Conservation (phyloP, 2,329 filamentous ascomycete species). For the Fusarium sp. region DNA sequence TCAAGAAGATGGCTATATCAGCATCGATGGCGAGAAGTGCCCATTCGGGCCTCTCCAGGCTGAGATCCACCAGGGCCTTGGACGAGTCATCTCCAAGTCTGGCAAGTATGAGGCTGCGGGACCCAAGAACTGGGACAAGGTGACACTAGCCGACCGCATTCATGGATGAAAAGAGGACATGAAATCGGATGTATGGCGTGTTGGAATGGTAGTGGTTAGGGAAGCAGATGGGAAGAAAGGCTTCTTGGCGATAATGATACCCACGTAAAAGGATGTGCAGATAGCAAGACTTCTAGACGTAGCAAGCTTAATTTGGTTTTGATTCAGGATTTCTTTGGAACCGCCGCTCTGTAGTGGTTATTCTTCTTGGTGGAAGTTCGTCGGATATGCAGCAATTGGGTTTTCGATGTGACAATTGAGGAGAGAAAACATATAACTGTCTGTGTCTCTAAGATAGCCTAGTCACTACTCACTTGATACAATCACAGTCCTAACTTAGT, state of each 20-base stretch:
- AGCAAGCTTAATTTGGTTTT: neutral
- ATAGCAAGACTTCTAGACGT: constrained; percentile 4
- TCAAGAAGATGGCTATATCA: constrained; percentile 83
- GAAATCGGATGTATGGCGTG: neutral
- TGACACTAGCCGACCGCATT: constrained; percentile 47
- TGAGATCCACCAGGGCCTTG: constrained; percentile 85
- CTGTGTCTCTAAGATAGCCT: no score
- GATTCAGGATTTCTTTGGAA: neutral
- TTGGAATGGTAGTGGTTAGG: neutral
- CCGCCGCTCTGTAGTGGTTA: no score
- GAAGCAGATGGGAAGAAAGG: constrained; percentile 2
- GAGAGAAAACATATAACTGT: no score
- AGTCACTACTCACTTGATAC: no score
- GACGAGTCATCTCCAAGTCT: constrained; percentile 83
- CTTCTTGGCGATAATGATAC: constrained; percentile 41
- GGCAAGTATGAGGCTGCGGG: constrained; percentile 77
- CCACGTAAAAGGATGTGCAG: constrained; percentile 21
- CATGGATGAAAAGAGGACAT: constrained; percentile 32
- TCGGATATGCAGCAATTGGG: no score
- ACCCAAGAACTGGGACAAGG: constrained; percentile 62
- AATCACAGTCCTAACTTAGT: no score
- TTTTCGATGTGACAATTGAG: neutral
- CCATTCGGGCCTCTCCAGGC: constrained; percentile 92
- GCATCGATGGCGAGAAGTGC: constrained; percentile 89
- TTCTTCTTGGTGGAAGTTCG: no score